A percentile compares a stretch with the other conserved stretches of the same genome.
Conservation (phyloP, 2,329 filamentous ascomycete species). For the Fusarium oxysporum region DNA sequence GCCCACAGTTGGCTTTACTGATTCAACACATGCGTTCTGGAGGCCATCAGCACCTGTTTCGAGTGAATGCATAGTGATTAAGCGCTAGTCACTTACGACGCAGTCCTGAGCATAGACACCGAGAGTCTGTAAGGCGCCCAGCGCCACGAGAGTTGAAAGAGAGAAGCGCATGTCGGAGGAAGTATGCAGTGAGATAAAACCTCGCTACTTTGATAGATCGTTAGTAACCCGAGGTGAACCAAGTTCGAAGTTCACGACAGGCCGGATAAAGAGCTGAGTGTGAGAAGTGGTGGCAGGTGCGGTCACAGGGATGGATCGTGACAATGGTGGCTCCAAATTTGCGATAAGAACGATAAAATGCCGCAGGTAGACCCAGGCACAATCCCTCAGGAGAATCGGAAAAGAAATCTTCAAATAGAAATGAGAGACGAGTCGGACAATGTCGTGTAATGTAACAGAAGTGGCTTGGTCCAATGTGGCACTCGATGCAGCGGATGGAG, state of each 20-base stretch:
- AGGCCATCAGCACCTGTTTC: conserved; percentile 18
- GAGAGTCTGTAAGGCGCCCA: conserved; percentile 44
- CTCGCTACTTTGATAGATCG: conserved; percentile 10
- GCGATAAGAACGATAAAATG: conserved; percentile 17
- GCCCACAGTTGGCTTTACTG: conserved; percentile 18
- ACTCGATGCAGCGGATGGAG: conserved; percentile 40
- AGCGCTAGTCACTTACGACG: conserved; percentile 46
- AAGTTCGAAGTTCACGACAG: neutral
- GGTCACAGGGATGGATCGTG: neutral
- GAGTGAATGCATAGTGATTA: neutral
- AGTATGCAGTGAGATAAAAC: neutral
- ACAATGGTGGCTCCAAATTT: neutral
- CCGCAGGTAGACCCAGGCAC: conserved; percentile 11
- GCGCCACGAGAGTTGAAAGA: conserved; percentile 45
- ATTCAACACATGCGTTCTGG: conserved; percentile 30
- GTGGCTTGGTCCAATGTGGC: conserved; percentile 35
- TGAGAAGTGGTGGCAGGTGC: neutral
- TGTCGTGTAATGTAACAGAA: conserved; percentile 27
- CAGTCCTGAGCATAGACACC: conserved; percentile 46
- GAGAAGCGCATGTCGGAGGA: conserved; percentile 45
- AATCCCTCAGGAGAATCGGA: conserved; percentile 3
- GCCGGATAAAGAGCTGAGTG: neutral
- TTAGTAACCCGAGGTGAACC: neutral
- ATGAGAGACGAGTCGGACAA: conserved; percentile 20
- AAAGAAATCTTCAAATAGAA: conserved; percentile 26